Base-by-base conservation (phyloP, 306 rosid genomes). In the Citrullus colocynthis region DNA sequence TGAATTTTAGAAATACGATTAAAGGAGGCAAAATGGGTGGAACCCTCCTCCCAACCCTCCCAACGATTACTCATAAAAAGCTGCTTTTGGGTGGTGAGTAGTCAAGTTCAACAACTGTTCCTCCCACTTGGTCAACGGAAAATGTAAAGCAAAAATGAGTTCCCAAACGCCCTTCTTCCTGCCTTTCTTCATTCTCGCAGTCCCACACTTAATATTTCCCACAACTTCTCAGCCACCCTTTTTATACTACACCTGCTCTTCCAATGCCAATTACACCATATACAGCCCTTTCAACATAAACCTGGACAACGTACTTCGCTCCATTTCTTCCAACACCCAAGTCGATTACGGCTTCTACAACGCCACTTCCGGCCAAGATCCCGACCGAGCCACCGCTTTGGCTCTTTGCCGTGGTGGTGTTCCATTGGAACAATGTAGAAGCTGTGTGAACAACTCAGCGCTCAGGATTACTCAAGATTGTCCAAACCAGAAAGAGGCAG, bases 401-500 rank as follows among this genome's bases (percentile, higher is more conserved):
- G 72, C 72, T 20, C 72, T 65, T 37, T 65, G 72, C 24, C 72
- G 48, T 14, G 72, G 72, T 0, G 42, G 41, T 7, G 56, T 51
- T 51, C 0, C 49, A 5, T n/a, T 34, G 11, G 21, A 65, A 4
- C 20, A 14, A 16, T 65, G 73, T 42, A 9, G 48, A 20, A 37
- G 28, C 6, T 65, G 73, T 39, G 42, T 65, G 28, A 8, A 37
- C 2, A 20, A 65, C 48, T 37, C 73, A 4, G 39, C 49, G 9
- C 24, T 9, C 0, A 37, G 41, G 73, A 65, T 65, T 65, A 0
- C 20, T 17, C 2, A 30, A 28, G 3, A 0, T 14, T 84, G 87
- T 71, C 80, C 75, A 11, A 14, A 63, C 12, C 36, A 77, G 57
- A 81, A 30, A 74, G 87, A 78, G 69, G 82, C 82, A 20, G 56